Percentiles rank a stretch among this genome's conserved stretches.
Conservation (phyloP, 345 rosid genomes). For the Citrus australasica region DNA sequence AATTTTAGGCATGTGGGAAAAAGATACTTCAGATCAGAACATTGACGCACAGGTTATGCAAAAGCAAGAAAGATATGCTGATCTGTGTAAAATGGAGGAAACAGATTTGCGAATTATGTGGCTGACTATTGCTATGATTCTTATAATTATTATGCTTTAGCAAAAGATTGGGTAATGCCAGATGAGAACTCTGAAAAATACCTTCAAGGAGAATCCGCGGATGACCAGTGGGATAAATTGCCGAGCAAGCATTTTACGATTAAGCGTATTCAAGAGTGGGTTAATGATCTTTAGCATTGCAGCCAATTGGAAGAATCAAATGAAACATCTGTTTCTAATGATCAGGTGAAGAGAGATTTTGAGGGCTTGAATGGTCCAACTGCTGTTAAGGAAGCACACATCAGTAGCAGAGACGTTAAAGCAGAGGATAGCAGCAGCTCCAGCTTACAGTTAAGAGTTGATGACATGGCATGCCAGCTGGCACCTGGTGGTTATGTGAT, state of each 20-base stretch:
- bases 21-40: conserved; percentile 37
- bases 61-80: conserved; percentile 32
- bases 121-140: conserved; percentile 42
- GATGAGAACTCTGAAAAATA: conserved; percentile 41
- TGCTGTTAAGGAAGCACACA: too few relatives aligned
- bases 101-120: conserved; percentile 32
- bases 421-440: too few relatives aligned
- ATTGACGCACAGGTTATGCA: conserved; percentile 22
- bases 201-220: conserved; percentile 43
- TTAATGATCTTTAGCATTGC: conserved; percentile 67
- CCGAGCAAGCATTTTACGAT: conserved; percentile 61
- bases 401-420: too few relatives aligned
- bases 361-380: conserved; percentile 22
- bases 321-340: conserved; percentile 32
- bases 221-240: conserved; percentile 35
- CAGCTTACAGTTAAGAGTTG: too few relatives aligned
- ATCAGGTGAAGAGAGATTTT: conserved; percentile 33
- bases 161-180: conserved; percentile 74
- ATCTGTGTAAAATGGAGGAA: conserved; percentile 23
- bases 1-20: conserved; percentile 29
- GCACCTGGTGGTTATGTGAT: too few relatives aligned
- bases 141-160: conserved; percentile 49
- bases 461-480: too few relatives aligned
- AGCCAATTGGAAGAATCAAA: conserved; percentile 44
- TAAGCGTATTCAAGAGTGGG: conserved; percentile 86